Percentiles rank a stretch among this genome's conserved stretches.
phyloP scores from a whole-genome alignment of 2,329 filamentous ascomycete species.

The Fusarium denticulatum region DNA sequence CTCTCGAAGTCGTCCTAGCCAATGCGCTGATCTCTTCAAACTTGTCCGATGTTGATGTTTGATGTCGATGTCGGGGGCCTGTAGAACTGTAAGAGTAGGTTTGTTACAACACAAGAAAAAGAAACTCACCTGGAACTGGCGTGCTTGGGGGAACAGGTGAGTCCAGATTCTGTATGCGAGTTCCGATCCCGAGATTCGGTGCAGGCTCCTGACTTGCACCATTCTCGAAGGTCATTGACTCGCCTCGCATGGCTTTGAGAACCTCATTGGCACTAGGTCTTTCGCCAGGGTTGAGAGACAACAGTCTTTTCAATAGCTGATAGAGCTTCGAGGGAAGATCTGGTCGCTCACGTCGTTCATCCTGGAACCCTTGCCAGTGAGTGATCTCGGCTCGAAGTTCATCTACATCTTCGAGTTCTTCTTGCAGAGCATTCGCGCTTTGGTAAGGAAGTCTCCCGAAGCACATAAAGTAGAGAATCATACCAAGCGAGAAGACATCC shows the following conservation, averaged over 20 bases:
- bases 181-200: conserved; percentile 54
- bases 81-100: conserved; percentile 43
- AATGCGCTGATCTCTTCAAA: conserved; percentile 38
- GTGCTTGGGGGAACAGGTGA: conserved; percentile 62
- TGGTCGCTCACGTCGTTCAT: conserved; percentile 76
- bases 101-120: conserved; percentile 24
- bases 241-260: conserved; percentile 77
- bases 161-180: conserved; percentile 65
- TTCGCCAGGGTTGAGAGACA: conserved; percentile 79
- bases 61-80: conserved; percentile 46
- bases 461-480: conserved; percentile 99
- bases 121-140: conserved; percentile 56
- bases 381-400: conserved; percentile 85
- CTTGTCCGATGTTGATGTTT: conserved; percentile 38
- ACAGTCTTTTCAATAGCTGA: conserved; percentile 79
- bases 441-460: conserved; percentile 89
- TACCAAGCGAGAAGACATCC: conserved; percentile 96
- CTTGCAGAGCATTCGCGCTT: conserved; percentile 84
- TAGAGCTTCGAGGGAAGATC: conserved; percentile 91
- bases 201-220: conserved; percentile 51
- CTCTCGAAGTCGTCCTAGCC: conserved; percentile 26
- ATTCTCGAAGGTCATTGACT: conserved; percentile 60
- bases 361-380: conserved; percentile 86
- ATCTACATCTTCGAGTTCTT: conserved; percentile 93
- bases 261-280: conserved; percentile 90